These are phyloP conservation scores for Beta vulgaris DNA, from an alignment of 148 eudicot genomes.

Conservation along the genomic window DNA sequence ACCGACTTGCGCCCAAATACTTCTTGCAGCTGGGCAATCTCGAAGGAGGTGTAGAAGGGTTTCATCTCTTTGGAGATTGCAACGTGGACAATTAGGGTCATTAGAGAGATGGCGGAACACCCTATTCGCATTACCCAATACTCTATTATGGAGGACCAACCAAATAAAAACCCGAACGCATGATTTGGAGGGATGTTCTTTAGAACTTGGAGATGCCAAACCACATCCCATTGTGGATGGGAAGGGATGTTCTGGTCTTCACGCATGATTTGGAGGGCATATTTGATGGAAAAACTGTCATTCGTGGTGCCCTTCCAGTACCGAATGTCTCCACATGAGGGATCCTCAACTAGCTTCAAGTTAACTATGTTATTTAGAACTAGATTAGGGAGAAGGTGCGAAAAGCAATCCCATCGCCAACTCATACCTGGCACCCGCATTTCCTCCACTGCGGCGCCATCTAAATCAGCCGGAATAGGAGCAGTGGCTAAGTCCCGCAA, in stretches of 20 bases:
- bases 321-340: neutral
- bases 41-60: neutral
- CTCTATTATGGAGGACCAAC: neutral
- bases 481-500: neutral
- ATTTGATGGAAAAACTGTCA: neutral
- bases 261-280: neutral
- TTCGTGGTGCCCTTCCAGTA: neutral
- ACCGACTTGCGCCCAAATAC: neutral
- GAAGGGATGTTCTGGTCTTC: neutral
- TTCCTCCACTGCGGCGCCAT: neutral
- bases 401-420: neutral
- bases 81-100: neutral
- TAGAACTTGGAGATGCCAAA: no score
- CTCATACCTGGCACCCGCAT: neutral
- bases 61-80: neutral
- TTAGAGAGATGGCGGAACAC: neutral
- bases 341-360: neutral
- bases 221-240: neutral
- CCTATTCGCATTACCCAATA: neutral
- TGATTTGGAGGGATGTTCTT: no score
- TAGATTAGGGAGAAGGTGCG: neutral
- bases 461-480: neutral
- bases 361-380: neutral
- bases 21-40: neutral
- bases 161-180: neutral